Base-by-base conservation (phyloP, 139 green algal species). In the Coccomyxa sp. region DNA sequence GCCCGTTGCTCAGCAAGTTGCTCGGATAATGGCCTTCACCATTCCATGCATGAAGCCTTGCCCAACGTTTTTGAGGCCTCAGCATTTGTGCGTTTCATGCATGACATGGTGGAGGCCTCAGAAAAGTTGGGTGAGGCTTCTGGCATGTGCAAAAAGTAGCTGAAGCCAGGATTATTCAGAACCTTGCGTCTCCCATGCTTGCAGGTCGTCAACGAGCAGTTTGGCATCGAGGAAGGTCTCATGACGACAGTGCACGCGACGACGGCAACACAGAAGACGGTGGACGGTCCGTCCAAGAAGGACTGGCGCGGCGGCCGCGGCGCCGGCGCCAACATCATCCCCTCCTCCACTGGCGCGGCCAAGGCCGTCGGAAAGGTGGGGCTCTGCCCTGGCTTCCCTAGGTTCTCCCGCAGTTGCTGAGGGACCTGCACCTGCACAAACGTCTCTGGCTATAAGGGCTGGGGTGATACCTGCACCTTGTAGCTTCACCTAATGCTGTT, bases 211-310 rank as follows among this genome's bases (percentile, higher is more conserved):
- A 80, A 99, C 86, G 84, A 94, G 77, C 89, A 92, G 81, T 98
- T 96, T 78, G 94, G 94, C 83, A 96, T 97, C 88, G 88, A 92
- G 83, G 90, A 95, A 82, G 94, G 94, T 21, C 92, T 99, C 14
- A 99, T 99, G 96, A 98, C 96, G 81, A 99, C 91, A 84, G 90
- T 98, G 90, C 95, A 99, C 86, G 96, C 96, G 74, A 96, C 94
- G 60, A 99, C 96, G 51, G 96, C 96, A 82, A 99, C 96, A 15
- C 96, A 99, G 86, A 98, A 95, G 88, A 99, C 96, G 13, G 96
- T 99, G 74, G 96, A 99, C 86, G 96, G 96, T 0, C 96, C 96
- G 25, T 96, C 89, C 82, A 94, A 93, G 88, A 99, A 99, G 93
- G 96, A 98, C 92, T 99, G 96, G 96, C 90, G 96, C 58, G 95